These are phyloP conservation scores for Aspergillus sp. DNA, from an alignment of 2,329 filamentous ascomycete genomes.

Conservation along the genomic window DNA sequence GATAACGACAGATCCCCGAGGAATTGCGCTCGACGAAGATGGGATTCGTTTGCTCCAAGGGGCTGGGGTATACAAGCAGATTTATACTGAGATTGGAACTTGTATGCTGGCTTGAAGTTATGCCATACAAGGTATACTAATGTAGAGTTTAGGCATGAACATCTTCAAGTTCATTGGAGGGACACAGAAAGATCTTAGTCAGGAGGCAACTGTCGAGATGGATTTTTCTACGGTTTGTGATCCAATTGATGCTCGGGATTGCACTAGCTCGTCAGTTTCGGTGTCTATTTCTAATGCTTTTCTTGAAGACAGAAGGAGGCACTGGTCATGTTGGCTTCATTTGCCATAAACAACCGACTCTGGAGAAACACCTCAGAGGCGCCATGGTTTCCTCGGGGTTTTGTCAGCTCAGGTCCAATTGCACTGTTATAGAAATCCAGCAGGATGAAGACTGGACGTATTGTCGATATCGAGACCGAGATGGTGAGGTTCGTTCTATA, in stretches of 20 bases:
- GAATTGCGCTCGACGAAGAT: conserved; percentile 35
- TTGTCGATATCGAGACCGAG: conserved; percentile 19
- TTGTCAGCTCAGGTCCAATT: conserved; percentile 19
- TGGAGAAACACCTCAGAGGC: conserved; percentile 26
- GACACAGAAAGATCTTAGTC: conserved; percentile 18
- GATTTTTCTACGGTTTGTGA: conserved; percentile 19
- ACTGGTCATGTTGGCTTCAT: conserved; percentile 33
- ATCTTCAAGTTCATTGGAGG: conserved; percentile 28
- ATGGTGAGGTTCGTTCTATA: conserved; percentile 18
- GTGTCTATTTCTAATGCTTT: neutral
- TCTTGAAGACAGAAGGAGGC: conserved; percentile 25
- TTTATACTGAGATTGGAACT: conserved; percentile 29
- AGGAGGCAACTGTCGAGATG: conserved; percentile 25
- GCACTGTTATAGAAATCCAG: conserved; percentile 15
- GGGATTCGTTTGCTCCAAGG: conserved; percentile 31
- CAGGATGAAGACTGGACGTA: conserved; percentile 18
- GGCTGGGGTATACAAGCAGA: conserved; percentile 26
- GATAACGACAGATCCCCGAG: conserved; percentile 34
- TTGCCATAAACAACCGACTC: conserved; percentile 29
- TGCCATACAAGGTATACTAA: neutral
- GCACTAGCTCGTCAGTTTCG: no score
- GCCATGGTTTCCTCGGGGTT: conserved; percentile 10
- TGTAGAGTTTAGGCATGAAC: conserved; percentile 17
- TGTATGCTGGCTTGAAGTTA: conserved; percentile 13
- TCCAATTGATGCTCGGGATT: neutral